Base-by-base conservation (phyloP, 805 yeast genomes). In the Lachancea fermentati region DNA sequence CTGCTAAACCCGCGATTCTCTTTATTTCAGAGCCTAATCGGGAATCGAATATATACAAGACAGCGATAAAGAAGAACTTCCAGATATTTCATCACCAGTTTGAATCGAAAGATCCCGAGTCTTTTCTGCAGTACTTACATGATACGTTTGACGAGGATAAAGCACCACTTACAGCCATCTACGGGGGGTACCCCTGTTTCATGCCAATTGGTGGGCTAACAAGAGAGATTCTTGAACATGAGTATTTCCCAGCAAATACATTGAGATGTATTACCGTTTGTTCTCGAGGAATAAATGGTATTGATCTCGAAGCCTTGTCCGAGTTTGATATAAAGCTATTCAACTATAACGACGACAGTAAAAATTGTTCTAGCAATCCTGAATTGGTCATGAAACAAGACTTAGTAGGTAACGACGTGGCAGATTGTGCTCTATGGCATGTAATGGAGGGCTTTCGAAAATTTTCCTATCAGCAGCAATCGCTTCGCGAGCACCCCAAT, bases 361-460 rank as follows among this genome's bases (percentile, higher is more conserved):
- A 29, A 37, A 5, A 52, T 43, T 5, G 37, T 29, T 4, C 28
- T 29, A 8, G 11, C 31, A 19, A 22, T 37, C 4, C 7, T 11
- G 26, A 7, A 22, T 7, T 22, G 7, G 26, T 22, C 26, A 33
- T 25, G 19, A 29, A 43, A 19, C 42, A 46, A 19, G 57, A 66
- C 36, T 63, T 76, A 56, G 78, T 78, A 0, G 75, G 81, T 3
- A 76, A 72, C 33, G 80, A 81, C 15, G 85, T 80, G 12, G 84
- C 83, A 2, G 85, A 80, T 47, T 66, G 77, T 46, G 83, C 73
- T 1, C 56, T 79, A 48, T 78, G 72, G 69, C 73, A 73, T 46
- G 64, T 78, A 1, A 54, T 79, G 44, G 71, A 72, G 34, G 66
- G 75, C 3, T 79, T 76, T 60, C 65, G 86, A 44, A 68, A 68